A percentile compares a stretch with the other conserved stretches of the same genome.
Conservation (phyloP, 768 basidiomycete genomes). For the Kondoa malvinella region DNA sequence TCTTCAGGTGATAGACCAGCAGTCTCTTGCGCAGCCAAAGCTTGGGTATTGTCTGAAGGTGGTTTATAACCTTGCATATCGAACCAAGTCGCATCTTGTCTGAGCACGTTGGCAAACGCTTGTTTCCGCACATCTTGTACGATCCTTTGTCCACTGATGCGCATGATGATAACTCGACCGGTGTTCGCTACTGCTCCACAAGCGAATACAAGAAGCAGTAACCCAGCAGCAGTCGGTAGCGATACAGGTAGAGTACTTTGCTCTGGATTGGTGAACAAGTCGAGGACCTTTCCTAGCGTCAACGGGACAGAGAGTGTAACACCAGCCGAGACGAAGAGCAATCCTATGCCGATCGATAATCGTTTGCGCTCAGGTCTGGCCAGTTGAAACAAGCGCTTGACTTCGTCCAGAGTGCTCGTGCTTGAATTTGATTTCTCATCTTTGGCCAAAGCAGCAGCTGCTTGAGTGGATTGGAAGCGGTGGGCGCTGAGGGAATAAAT, state of each 20-base stretch:
- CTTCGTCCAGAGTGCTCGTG: conserved; percentile 11
- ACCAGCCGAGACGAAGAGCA: conserved; percentile 63
- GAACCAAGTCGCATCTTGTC: conserved; percentile 82
- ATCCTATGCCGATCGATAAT: conserved; percentile 46
- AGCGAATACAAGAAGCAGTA: conserved; percentile 59
- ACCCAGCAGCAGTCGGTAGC: conserved; percentile 57
- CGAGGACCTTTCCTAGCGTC: conserved; percentile 82
- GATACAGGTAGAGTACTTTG: conserved; percentile 46
- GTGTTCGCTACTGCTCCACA: conserved; percentile 77
- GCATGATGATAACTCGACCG: conserved; percentile 65
- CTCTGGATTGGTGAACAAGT: conserved; percentile 46
- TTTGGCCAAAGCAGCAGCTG: not conserved
- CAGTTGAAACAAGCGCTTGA: conserved; percentile 41
- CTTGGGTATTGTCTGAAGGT: not conserved
- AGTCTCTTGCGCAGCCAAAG: not conserved
- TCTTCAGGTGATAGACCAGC: not conserved
- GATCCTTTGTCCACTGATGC: conserved; percentile 76
- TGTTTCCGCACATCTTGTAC: conserved; percentile 68
- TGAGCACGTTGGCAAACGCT: conserved; percentile 64
- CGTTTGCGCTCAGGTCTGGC: conserved; percentile 60
- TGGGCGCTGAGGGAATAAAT: too few species aligned
- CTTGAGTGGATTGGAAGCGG: not conserved
- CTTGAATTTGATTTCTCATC: not conserved
- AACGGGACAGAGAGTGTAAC: conserved; percentile 87
- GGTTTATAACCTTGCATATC: conserved; percentile 38